These are phyloP conservation scores for Penicillium sp. DNA, from an alignment of 2,329 filamentous ascomycete genomes.

Conservation along the genomic window DNA sequence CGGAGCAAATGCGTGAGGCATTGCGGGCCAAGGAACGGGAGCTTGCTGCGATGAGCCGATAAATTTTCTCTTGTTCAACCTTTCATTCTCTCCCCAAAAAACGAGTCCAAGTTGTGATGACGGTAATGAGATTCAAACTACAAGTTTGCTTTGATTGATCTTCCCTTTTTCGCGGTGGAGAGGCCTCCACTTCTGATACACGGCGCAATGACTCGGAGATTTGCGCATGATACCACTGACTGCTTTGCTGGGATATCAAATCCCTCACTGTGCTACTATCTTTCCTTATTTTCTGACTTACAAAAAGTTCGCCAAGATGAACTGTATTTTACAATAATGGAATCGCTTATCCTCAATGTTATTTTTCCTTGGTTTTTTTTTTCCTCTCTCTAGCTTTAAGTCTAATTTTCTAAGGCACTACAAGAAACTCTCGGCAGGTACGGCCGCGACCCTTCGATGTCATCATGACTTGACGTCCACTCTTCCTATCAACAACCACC, in stretches of 20 bases:
- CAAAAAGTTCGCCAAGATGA: conserved; percentile 17
- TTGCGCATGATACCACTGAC: conserved; percentile 29
- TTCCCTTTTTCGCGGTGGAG: conserved; percentile 2
- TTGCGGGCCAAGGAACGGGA: conserved; percentile 74
- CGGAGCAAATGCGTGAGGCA: conserved; percentile 73
- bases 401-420: neutral
- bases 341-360: conserved; percentile 12
- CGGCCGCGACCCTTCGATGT: conserved; percentile 9
- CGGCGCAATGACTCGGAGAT: conserved; percentile 23
- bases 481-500: neutral
- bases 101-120: conserved; percentile 20
- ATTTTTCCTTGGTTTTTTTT: neutral
- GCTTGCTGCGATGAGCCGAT: conserved; percentile 56
- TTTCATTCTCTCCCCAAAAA: neutral
- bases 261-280: conserved; percentile 21
- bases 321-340: conserved; percentile 21
- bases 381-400: neutral
- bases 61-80: conserved; percentile 13
- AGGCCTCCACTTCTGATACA: conserved; percentile 12
- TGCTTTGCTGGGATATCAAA: conserved; percentile 16
- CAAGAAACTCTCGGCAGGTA: neutral
- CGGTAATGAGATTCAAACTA: conserved; percentile 21
- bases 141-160: conserved; percentile 6
- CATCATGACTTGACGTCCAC: conserved; percentile 14
- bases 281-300: conserved; percentile 1